These are phyloP conservation scores for Quercus ilex DNA, from an alignment of 306 rosid genomes.

Conservation along the genomic window DNA sequence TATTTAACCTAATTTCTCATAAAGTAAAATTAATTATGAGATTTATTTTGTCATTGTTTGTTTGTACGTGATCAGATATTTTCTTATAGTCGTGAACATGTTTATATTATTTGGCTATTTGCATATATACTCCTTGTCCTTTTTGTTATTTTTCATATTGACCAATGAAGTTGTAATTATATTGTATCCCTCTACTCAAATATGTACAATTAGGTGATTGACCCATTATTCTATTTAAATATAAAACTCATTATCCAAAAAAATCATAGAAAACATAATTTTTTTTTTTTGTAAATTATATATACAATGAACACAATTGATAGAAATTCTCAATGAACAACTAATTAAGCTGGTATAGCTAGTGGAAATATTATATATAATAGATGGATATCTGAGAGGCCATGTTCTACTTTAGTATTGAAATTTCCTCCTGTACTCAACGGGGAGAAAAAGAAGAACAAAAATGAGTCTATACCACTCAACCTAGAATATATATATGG, in stretches of 20 bases:
- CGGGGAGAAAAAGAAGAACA: no score
- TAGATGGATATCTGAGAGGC: no score
- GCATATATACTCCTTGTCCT: background rate
- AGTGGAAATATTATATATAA: no score
- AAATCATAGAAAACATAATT: background rate
- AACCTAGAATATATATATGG: no score
- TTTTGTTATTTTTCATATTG: background rate
- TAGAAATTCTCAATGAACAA: no score
- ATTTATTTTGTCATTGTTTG: background rate
- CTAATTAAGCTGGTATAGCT: no score
- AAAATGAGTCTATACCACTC: no score
- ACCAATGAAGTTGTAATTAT: background rate
- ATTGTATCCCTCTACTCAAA: background rate
- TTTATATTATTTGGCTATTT: background rate
- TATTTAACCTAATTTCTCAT: background rate
- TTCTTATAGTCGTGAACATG: background rate
- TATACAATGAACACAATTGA: no score
- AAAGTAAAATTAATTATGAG: background rate
- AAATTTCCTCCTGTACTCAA: no score
- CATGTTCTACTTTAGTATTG: no score
- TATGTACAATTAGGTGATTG: background rate
- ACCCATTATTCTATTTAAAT: background rate
- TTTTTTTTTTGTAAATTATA: no score
- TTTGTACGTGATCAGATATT: background rate
- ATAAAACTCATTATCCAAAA: background rate